Conservation (phyloP, 1,139 yeast species). For the Taphrina populina region DNA sequence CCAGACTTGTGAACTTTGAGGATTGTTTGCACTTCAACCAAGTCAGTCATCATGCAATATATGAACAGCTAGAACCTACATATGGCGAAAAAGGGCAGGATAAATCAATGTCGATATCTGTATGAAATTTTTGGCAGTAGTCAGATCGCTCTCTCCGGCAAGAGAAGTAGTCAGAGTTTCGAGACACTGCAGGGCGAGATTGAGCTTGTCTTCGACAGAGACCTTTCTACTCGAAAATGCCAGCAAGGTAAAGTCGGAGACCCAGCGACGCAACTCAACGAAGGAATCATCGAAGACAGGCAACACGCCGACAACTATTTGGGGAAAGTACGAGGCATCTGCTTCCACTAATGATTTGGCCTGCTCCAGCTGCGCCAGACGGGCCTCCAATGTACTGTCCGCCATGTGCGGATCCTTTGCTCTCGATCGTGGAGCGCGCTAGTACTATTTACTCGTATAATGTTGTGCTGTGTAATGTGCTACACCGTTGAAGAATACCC, state of each 20-base stretch:
- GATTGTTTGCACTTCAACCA: slow-evolving; percentile 40
- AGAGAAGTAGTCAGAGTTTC: slow-evolving; percentile 42
- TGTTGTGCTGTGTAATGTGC: too few species aligned
- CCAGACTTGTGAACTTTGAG: slow-evolving; percentile 42
- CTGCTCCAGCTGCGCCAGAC: slow-evolving; percentile 44
- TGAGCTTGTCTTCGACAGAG: slow-evolving; percentile 41
- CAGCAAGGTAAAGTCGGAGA: slow-evolving; percentile 47
- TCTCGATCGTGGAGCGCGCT: too few species aligned
- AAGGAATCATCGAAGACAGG: slow-evolving; percentile 47
- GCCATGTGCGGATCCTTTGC: too few species aligned
- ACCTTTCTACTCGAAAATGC: slow-evolving; percentile 45
- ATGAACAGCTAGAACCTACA: slow-evolving; percentile 37
- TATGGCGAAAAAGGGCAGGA: slow-evolving; percentile 44
- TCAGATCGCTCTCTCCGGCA: slow-evolving; percentile 40
- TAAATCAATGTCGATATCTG: slow-evolving; percentile 45
- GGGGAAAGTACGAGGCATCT: slow-evolving; percentile 47
- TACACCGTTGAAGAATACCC: too few species aligned
- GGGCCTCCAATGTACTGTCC: slow-evolving; percentile 22
- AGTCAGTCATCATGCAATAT: not conserved
- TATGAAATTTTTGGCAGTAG: slow-evolving; percentile 44
- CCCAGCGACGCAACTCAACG: slow-evolving; percentile 46
- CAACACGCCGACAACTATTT: slow-evolving; percentile 46
- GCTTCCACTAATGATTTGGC: slow-evolving; percentile 45
- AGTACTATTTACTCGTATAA: too few species aligned
- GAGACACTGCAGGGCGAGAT: slow-evolving; percentile 44